Evolutionary conservation across 2,329 filamentous ascomycete genomes (phyloP), one percentile per base, ranked within the genome.

Genomic region (Calonectria pseudoreteaudii): DNA sequence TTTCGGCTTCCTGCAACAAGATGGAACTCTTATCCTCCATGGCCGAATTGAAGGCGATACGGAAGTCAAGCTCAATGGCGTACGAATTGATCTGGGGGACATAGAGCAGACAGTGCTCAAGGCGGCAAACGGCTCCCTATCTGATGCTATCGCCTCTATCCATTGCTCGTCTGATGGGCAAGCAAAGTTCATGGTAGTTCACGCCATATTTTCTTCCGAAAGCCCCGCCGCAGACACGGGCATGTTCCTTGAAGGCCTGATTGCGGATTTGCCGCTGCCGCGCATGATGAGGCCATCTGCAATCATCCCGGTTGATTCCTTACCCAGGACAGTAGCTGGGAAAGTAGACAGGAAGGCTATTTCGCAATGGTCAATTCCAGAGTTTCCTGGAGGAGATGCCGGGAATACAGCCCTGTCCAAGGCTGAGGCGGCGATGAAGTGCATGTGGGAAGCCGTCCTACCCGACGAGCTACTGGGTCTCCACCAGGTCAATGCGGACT

Each of bases 61-160:
- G 0, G 84, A 87, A 53, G 79, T 89, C 74, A 90, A 90, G 75
- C 78, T 90, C 1, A 80, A 83, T 2, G 87, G 87, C 1, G 66
- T 86, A 3, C 83, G 87, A 0, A 84, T 90, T 30, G 88, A 91
- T 18, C 78, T 91, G 0, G 76, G 81, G 4, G 89, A 90, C 2
- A 66, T 81, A 3, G 75, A 76, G 28, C 66, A 47, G 6, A 56
- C 74, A 0, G 53, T 76, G 4, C 28, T 75, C 13, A 65, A 31
- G 16, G 36, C 73, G 1, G 60, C 74, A 0, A 41, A 74, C 10
- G 71, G 74, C 0, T 2, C 56, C 1, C 30, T 76, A 6, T 62
- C 70, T 2, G 70, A 69, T 20, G 70, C 8, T 78, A 78, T 14
- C 7, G 60, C 56, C 14, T 64, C 56, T n/a, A 47, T 47, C 23